phyloP scores from a whole-genome alignment of 1,284 basidiomycete species.

The Papiliotrema nemorosa region DNA sequence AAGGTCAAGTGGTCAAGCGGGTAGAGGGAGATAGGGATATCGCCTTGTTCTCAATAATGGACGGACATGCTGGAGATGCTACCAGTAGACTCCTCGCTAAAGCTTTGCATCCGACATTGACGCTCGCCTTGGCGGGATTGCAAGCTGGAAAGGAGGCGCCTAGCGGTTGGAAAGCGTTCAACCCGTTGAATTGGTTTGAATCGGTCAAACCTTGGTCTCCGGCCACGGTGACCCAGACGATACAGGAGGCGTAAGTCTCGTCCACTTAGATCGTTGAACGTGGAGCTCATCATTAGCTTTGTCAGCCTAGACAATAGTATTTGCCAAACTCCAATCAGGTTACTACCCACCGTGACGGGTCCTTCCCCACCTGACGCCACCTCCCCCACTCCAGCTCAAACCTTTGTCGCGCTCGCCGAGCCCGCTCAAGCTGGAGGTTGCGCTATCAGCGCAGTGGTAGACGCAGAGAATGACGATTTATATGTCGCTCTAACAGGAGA shows the following conservation, averaged over 20 bases:
- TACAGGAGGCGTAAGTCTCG: conserved; percentile 32
- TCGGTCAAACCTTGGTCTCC: conserved; percentile 28
- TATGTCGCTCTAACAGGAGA: conserved; percentile 93
- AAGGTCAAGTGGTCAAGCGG: neutral
- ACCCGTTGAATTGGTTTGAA: conserved; percentile 17
- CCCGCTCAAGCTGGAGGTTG: conserved; percentile 83
- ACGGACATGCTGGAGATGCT: conserved; percentile 82
- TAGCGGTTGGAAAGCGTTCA: conserved; percentile 12
- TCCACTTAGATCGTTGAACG: neutral
- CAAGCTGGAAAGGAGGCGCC: conserved; percentile 34
- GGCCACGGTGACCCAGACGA: conserved; percentile 22
- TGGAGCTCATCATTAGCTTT: conserved; percentile 36
- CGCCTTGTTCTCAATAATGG: conserved; percentile 83
- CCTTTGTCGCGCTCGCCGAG: conserved; percentile 60
- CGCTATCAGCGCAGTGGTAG: conserved; percentile 78
- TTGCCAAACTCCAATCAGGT: conserved; percentile 44
- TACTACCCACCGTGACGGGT: conserved; percentile 1
- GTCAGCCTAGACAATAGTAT: conserved; percentile 55
- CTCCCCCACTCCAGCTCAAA: conserved; percentile 19
- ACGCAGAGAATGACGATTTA: conserved; percentile 72
- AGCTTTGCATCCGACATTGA: conserved; percentile 80
- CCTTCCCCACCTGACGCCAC: conserved; percentile 1
- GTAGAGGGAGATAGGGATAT: conserved; percentile 60
- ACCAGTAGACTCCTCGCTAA: conserved; percentile 83
- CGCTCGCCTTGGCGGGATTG: conserved; percentile 64